These are phyloP conservation scores for Solanum piurae DNA, from an alignment of 257 asterid species.

Conservation along the genomic window DNA sequence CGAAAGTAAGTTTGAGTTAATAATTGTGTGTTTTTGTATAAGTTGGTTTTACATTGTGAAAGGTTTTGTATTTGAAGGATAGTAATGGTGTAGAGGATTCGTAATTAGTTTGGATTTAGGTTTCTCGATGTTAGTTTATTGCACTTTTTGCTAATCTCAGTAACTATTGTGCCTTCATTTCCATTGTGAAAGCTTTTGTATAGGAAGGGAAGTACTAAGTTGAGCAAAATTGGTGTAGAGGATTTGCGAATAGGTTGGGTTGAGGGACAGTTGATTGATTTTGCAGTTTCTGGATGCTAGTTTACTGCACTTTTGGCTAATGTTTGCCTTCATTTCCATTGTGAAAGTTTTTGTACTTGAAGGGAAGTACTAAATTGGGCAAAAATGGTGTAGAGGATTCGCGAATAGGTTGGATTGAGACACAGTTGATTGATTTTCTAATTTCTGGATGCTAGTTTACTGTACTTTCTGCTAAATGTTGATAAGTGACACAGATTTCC, in stretches of 20 bases:
- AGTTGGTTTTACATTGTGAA: background rate
- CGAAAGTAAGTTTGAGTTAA: slow-evolving; percentile 54
- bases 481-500: background rate
- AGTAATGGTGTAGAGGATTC: background rate
- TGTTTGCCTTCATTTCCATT: background rate
- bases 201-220: background rate
- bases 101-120: background rate
- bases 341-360: background rate
- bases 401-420: background rate
- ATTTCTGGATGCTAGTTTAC: background rate
- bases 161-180: background rate
- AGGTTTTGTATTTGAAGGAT: background rate
- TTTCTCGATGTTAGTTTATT: background rate
- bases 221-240: background rate
- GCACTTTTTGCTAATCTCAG: background rate
- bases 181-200: background rate
- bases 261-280: background rate
- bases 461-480: background rate
- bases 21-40: background rate
- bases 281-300: background rate
- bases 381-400: background rate
- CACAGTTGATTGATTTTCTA: background rate
- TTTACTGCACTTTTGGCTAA: background rate
- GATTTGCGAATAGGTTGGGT: background rate
- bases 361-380: background rate